Conservation (phyloP, 1,139 yeast species). For the Chernovozyma sophiae-reginae region DNA sequence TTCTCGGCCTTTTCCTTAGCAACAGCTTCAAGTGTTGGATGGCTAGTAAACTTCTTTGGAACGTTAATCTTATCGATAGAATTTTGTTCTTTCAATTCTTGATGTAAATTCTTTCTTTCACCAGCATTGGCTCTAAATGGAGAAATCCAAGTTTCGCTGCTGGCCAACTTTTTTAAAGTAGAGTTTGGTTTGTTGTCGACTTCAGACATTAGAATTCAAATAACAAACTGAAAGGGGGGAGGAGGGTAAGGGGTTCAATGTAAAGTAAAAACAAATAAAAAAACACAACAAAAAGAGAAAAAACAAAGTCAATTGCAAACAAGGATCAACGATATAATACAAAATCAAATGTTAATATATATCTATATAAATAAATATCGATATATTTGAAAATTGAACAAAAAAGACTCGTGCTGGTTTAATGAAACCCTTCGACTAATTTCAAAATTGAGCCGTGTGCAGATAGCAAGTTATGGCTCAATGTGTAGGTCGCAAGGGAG, state of each 20-base stretch:
- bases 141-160: constrained; percentile 45
- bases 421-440: too few relatives aligned
- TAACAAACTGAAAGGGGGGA: neutral
- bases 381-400: too few relatives aligned
- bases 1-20: constrained; percentile 16
- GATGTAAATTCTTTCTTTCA: constrained; percentile 26
- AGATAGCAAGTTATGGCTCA: too few relatives aligned
- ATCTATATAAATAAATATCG: too few relatives aligned
- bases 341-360: too few relatives aligned
- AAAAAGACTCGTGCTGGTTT: too few relatives aligned
- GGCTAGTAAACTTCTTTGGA: constrained; percentile 39
- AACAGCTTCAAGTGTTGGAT: constrained; percentile 40
- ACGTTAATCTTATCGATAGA: constrained; percentile 33
- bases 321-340: too few relatives aligned
- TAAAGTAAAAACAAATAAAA: too few relatives aligned
- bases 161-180: constrained; percentile 37
- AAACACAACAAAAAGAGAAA: too few relatives aligned
- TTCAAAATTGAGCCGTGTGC: too few relatives aligned
- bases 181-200: constrained; percentile 12
- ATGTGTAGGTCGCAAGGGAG: too few relatives aligned
- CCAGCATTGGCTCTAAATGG: constrained; percentile 40
- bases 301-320: too few relatives aligned
- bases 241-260: neutral
- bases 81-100: constrained; percentile 35
- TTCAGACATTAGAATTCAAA: constrained; percentile 17